Evolutionary conservation across 2,329 filamentous ascomycete genomes (phyloP), one percentile per base, ranked within the genome.

Genomic region (Rutstroemia sp.): DNA sequence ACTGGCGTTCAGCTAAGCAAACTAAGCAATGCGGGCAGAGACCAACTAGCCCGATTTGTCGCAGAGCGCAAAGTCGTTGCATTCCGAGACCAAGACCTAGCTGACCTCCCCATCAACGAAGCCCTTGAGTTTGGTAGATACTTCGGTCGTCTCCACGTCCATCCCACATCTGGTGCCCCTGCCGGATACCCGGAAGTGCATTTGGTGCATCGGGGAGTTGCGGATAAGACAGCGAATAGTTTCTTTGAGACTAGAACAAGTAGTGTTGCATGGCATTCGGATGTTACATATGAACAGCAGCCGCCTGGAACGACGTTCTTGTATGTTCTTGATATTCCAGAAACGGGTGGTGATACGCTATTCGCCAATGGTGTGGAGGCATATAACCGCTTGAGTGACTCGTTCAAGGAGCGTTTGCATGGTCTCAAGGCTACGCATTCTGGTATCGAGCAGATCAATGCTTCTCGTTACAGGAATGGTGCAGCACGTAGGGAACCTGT

Each of bases 281-380:
- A 96, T 63, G 86, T 95, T 1, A 88, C 87, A 0, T 96, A 95
- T 69, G 92, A 96, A 74, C 75, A 81, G 63, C 91, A 96, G 73
- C 90, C 92, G 1, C 90, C 92, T 0, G 90, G 90, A 30, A 96
- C 90, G 0, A 95, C 92, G 0, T 95, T 96, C 72, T 73, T 96
- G 38, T 95, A 95, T 69, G 78, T 91, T 50, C 79, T 96, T n/a
- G 90, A 96, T 68, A 85, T 82, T 46, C 91, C 91, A 1, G 77
- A 81, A 41, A 85, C 82, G 0, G 91, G 91, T 38, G 92, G 91
- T 49, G 91, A 96, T 69, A 96, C 91, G 0, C 74, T 95, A 3
- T 96, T 95, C 66, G 83, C 79, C 47, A 87, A 95, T 68, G 83
- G 87, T 63, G 90, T 78, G 0, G 86, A 88, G 71, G 91, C 92